Evolutionary conservation across 495 filamentous ascomycete genomes (phyloP).

Genomic region (Penicillium cinerascens): DNA sequence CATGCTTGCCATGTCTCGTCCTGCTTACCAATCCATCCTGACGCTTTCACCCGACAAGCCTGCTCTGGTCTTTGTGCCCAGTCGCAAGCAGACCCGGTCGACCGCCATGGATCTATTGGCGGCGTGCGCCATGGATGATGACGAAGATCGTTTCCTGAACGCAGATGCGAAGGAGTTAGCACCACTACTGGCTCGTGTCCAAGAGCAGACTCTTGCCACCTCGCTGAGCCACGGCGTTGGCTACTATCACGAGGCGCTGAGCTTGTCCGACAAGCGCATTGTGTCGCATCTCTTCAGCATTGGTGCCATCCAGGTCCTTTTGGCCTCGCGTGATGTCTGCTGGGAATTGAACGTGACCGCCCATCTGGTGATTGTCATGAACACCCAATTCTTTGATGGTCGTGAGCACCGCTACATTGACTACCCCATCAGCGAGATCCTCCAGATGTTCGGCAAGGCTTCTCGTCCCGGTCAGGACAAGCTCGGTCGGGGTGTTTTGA

Average conservation of each 20-base stretch:
- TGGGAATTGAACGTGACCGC: constrained; percentile 91
- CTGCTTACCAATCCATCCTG: constrained; percentile 79
- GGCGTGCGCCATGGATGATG: constrained; percentile 79
- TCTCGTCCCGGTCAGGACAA: constrained; percentile 76
- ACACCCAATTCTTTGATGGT: constrained; percentile 97
- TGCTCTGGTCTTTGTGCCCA: constrained; percentile 86
- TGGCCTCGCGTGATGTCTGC: constrained; percentile 92
- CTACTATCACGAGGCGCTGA: constrained; percentile 94
- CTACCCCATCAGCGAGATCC: constrained; percentile 90
- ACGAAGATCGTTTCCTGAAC: constrained; percentile 91
- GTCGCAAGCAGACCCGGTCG: constrained; percentile 82
- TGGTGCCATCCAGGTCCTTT: constrained; percentile 87
- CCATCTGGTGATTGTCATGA: constrained; percentile 93
- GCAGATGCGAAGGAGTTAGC: constrained; percentile 73
- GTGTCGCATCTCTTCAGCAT: constrained; percentile 86
- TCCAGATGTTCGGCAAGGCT: constrained; percentile 99
- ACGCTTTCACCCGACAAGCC: constrained; percentile 86
- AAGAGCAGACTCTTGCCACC: constrained; percentile 83
- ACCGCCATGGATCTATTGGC: constrained; percentile 87
- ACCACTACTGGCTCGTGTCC: constrained; percentile 75
- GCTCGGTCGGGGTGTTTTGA: constrained; percentile 80
- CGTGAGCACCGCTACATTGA: constrained; percentile 97
- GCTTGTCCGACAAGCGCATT: constrained; percentile 83
- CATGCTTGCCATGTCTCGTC: constrained; percentile 98
- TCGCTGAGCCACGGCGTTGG: constrained; percentile 94